Base-by-base conservation (phyloP, 2,329 filamentous ascomycete genomes). In the Hypomyces perniciosus region DNA sequence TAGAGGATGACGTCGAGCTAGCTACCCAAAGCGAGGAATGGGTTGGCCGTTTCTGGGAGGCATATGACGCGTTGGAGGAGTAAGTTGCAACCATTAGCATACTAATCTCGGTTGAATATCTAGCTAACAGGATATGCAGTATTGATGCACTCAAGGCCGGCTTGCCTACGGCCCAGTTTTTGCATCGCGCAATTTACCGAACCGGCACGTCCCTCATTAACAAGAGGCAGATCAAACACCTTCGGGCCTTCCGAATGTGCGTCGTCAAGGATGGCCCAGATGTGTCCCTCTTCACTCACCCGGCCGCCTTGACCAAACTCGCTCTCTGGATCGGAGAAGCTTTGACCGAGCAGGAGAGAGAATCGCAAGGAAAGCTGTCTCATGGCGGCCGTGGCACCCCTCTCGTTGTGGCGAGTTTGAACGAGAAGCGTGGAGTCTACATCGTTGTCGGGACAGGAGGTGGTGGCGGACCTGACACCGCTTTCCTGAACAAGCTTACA, bases 181-280 rank as follows among this genome's bases (percentile, higher is more conserved):
- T 99, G 1, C 88, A 96, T 67, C 84, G 89, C 34, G 91, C 93
- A 38, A 97, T 99, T 55, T 88, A 96, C 54, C 87, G 90, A 44
- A 96, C 92, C 0, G 93, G 93, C 35, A 95, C 90, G 1, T 86
- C 88, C 0, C 77, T 99, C 29, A 87, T 99, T 53, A 88, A 90
- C 58, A 99, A 99, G 72, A 86, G 88, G 52, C 91, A 96, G 62
- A 95, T 99, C 64, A 88, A 90, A 35, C 90, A 96, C 66, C 76
- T 99, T 12, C 84, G 90, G 44, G 88, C 92, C 1, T 99, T 97
- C 67, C 88, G 93, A 45, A 90, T 99, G 78, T 95, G 88, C 33
- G 87, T 97, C 4, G 90, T 99, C 60, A 96, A 95, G 65, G 93
- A 97, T 62, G 90, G 92, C 0, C 90, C 91, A 1, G 93, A 97